Evolutionary conservation across 2,329 filamentous ascomycete species (phyloP).

Genomic region (Penicillium brevicompactum): DNA sequence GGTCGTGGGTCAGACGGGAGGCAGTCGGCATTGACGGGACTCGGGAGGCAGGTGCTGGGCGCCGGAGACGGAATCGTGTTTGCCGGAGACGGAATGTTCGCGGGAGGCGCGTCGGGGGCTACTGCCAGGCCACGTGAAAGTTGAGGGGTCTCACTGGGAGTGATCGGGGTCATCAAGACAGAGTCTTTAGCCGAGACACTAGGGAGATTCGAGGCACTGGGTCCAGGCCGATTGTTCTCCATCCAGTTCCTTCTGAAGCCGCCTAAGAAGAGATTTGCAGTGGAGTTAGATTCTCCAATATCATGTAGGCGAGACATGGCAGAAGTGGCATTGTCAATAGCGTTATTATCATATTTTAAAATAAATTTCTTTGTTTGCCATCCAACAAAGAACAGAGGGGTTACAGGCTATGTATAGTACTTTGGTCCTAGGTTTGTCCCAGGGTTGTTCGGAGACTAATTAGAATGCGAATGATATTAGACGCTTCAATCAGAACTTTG

Average conservation of each 20-base stretch:
- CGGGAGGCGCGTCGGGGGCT: constrained; percentile 6
- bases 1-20: background rate
- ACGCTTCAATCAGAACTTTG: too few species aligned
- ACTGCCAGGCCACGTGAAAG: background rate
- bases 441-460: too few species aligned
- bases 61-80: constrained; percentile 33
- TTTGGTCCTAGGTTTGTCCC: too few species aligned
- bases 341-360: background rate
- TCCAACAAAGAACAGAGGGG: background rate
- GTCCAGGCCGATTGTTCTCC: background rate
- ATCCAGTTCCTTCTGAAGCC: constrained; percentile 44
- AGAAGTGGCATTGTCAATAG: background rate
- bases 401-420: too few species aligned
- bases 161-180: constrained; percentile 24
- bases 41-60: constrained; percentile 30
- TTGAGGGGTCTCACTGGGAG: constrained; percentile 16
- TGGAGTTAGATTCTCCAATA: constrained; percentile 40
- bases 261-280: constrained; percentile 44
- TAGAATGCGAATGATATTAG: too few species aligned
- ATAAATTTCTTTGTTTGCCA: background rate
- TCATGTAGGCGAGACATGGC: constrained; percentile 16
- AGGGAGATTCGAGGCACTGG: background rate
- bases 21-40: constrained; percentile 20
- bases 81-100: constrained; percentile 28
- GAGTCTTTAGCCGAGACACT: background rate